Conservation (phyloP, 2,329 filamentous ascomycete species). For the Trichoderma asperellum region DNA sequence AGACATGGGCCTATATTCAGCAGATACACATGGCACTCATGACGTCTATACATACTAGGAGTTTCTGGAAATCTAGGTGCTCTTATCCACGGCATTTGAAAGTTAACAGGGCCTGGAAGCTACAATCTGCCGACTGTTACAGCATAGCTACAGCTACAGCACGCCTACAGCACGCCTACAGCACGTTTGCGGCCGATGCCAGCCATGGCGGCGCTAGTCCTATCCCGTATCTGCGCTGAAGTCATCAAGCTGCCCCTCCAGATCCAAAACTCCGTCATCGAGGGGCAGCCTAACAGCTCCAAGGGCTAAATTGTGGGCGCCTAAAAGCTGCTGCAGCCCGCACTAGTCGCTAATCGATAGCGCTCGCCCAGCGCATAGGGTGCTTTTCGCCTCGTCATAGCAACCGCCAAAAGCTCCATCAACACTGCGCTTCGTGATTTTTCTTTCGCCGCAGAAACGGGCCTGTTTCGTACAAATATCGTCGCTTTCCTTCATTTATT, state of each 20-base stretch:
- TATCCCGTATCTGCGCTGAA: background rate
- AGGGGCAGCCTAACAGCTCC: constrained; percentile 12
- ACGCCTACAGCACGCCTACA: background rate
- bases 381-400: background rate
- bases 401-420: constrained; percentile 7
- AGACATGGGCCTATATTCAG: too few relatives aligned
- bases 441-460: background rate
- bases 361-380: constrained; percentile 1
- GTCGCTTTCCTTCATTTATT: background rate
- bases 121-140: too few relatives aligned
- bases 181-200: background rate
- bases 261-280: constrained; percentile 16
- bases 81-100: too few relatives aligned
- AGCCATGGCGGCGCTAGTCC: background rate
- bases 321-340: constrained; percentile 4
- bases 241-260: constrained; percentile 12
- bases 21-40: too few relatives aligned
- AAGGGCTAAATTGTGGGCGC: background rate
- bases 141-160: too few relatives aligned
- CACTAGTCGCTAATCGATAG: constrained; percentile 13
- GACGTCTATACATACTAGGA: too few relatives aligned
- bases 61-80: too few relatives aligned
- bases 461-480: background rate
- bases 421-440: background rate
- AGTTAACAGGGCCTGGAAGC: too few relatives aligned